Conservation (phyloP, 139 green algal genomes). For the Marvania coccoides region DNA sequence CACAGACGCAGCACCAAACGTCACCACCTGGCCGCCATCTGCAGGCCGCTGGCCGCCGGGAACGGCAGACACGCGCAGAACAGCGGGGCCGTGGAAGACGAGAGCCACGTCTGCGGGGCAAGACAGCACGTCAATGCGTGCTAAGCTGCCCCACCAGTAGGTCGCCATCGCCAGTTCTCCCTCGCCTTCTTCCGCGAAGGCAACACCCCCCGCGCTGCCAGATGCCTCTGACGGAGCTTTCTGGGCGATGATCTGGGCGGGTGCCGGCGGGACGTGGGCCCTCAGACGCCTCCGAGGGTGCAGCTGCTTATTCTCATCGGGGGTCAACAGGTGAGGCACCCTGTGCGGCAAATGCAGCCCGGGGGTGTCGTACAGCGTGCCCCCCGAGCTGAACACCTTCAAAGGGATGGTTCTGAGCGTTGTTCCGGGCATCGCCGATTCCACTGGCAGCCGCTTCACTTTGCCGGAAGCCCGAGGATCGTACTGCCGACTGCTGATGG, state of each 20-base stretch:
- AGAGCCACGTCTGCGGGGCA: constrained; percentile 36
- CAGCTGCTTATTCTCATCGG: constrained; percentile 65
- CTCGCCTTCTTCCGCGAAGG: not conserved
- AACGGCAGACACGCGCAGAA: constrained; percentile 25
- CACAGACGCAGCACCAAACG: constrained; percentile 36
- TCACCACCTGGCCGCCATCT: not conserved
- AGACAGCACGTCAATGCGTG: constrained; percentile 60
- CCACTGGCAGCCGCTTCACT: constrained; percentile 59
- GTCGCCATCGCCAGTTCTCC: constrained; percentile 2
- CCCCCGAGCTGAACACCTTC: constrained; percentile 64
- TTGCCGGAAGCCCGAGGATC: constrained; percentile 33
- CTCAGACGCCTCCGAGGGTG: constrained; percentile 58
- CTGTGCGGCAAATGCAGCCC: constrained; percentile 91
- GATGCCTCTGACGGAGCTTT: not conserved
- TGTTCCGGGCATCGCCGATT: constrained; percentile 90
- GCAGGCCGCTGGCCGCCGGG: not conserved
- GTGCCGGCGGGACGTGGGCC: constrained; percentile 46
- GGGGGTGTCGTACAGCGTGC: constrained; percentile 81
- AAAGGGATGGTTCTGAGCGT: constrained; percentile 85
- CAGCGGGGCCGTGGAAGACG: constrained; percentile 55
- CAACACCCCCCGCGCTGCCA: not conserved
- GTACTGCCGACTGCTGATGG: constrained; percentile 38
- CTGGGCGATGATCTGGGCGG: constrained; percentile 18
- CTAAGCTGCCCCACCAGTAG: constrained; percentile 67
- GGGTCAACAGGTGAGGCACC: constrained; percentile 75